Base-by-base conservation (phyloP, 306 rosid species). In the Cucurbita pepo region DNA sequence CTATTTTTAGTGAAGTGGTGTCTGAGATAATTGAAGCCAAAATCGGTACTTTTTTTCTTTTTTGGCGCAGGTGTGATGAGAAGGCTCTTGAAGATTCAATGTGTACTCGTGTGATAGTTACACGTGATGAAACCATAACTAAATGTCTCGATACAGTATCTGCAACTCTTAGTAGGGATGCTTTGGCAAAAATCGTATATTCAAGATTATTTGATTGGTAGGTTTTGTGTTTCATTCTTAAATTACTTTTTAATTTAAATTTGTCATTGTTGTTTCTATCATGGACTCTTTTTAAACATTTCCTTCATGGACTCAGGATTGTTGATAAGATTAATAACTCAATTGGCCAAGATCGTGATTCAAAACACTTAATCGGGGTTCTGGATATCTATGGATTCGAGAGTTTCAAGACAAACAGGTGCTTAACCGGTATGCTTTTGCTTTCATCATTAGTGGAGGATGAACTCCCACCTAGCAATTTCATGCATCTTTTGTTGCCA, bases 361-460 rank as follows among this genome's bases (percentile, higher is more conserved):
- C 96, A 37, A 91, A 86, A 67, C 59, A 75, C 82, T 82, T 94
- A 86, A 94, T 94, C 67, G 99, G 99, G 66, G 96, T 94, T 80
- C 80, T 94, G 69, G 99, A 94, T 91, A 94, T 94, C 79, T 94
- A 94, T 77, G 99, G 99, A 85, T 94, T 94, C 56, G 99, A 94
- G 83, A 94, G 99, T 91, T 94, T 94, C 97, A 94, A 94, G 95
- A 94, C 97, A 83, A 94, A 94, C 91, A 94, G 99, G 99, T 94
- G 83, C 91, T 83, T 91, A 86, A 78, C 85, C 48, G 84, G 81
- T 88, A 82, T 67, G 86, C 90, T 80, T 78, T 83, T 80, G 79
- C 78, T 79, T 83, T 85, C 61, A 69, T 79, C 75, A 50, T 80
- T 90, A 77, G 78, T 74, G 41, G 37, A 72, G 75, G 76, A 78